Percentiles rank a stretch among this genome's conserved stretches.
phyloP scores from a whole-genome alignment of 352 stramenopile species.

The Lagenidium sp. region DNA sequence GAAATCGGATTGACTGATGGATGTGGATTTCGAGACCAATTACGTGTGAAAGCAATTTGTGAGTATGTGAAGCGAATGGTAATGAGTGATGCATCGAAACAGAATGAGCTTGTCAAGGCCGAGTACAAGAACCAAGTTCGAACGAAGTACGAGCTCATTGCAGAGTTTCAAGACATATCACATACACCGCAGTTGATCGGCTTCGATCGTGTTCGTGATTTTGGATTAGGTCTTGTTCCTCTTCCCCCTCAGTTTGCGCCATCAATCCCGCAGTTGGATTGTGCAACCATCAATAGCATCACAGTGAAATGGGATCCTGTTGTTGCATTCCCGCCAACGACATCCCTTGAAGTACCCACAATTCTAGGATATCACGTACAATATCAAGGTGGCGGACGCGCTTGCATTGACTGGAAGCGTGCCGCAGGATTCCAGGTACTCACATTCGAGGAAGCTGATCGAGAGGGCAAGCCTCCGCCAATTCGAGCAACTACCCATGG shows the following conservation, averaged over 20 bases:
- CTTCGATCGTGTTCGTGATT: conserved; percentile 20
- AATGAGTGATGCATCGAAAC: conserved; percentile 19
- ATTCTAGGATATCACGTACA: conserved; percentile 64
- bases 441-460: conserved; percentile 34
- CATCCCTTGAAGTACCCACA: conserved; percentile 20
- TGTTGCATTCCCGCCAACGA: not conserved
- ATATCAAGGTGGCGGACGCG: conserved; percentile 30
- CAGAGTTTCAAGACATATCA: conserved; percentile 46
- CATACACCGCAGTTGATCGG: conserved; percentile 36
- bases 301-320: conserved; percentile 27
- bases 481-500: conserved; percentile 25
- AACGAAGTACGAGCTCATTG: conserved; percentile 44
- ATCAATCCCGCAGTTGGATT: conserved; percentile 17
- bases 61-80: conserved; percentile 32
- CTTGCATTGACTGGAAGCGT: conserved; percentile 40
- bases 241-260: conserved; percentile 26
- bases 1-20: too few relatives aligned
- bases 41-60: too few relatives aligned
- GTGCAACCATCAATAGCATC: conserved; percentile 37
- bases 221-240: conserved; percentile 29
- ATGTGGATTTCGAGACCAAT: too few relatives aligned
- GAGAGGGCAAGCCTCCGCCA: conserved; percentile 15
- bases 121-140: conserved; percentile 47
- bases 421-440: conserved; percentile 43
- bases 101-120: conserved; percentile 31